Evolutionary conservation across 1,139 yeast species (phyloP).

Genomic region (Candida freyschussii): DNA sequence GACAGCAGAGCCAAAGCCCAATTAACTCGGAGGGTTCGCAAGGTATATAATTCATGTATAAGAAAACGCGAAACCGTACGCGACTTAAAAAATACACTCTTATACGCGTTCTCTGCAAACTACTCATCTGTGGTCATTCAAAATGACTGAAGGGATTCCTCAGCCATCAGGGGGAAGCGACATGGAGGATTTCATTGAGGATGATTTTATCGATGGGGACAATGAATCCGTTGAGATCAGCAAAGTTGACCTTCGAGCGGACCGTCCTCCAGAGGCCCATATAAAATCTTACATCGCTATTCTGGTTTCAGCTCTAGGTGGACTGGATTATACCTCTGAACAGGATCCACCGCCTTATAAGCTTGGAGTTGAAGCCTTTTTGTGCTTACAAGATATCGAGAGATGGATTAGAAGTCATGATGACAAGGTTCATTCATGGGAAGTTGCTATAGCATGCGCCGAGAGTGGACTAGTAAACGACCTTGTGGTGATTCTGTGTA

Average conservation of each 20-base stretch:
- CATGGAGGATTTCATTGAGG: slow-evolving; percentile 9
- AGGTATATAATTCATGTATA: too few relatives aligned
- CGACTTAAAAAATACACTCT: too few relatives aligned
- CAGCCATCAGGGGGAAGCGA: too few relatives aligned
- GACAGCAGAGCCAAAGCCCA: too few relatives aligned
- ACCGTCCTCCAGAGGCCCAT: slow-evolving; percentile 13
- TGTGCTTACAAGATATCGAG: slow-evolving; percentile 74
- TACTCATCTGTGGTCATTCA: too few relatives aligned
- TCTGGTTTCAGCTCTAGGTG: slow-evolving; percentile 78
- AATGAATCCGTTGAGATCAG: slow-evolving; percentile 2
- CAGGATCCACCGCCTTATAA: slow-evolving; percentile 54
- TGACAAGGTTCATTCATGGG: slow-evolving; percentile 61
- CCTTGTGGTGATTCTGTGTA: slow-evolving; percentile 65
- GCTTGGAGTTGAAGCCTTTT: slow-evolving; percentile 78
- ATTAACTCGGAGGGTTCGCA: too few relatives aligned
- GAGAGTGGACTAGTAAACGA: slow-evolving; percentile 79
- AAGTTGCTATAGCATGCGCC: slow-evolving; percentile 85
- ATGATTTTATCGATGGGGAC: slow-evolving; percentile 12
- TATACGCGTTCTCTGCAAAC: too few relatives aligned
- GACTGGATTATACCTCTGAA: slow-evolving; percentile 54
- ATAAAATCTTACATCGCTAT: slow-evolving; percentile 62
- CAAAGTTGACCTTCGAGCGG: neutral
- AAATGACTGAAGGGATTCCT: too few relatives aligned
- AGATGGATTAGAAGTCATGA: slow-evolving; percentile 86
- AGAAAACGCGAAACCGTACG: too few relatives aligned